Percentiles rank a stretch among this genome's conserved stretches.
Conservation (phyloP, 805 yeast genomes). For the Myxozyma geophila region DNA sequence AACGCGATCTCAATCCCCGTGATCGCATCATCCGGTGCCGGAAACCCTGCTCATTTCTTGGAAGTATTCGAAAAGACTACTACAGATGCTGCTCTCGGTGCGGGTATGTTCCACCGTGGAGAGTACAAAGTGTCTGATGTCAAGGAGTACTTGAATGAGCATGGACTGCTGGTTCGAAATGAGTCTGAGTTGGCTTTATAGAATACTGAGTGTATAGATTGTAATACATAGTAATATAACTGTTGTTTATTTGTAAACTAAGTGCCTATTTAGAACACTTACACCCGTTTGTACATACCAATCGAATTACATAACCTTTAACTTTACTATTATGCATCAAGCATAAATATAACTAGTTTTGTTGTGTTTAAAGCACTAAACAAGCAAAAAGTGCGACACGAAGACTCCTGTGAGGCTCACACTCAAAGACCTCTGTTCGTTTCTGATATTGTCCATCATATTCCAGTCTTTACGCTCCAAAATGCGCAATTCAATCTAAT, state of each 20-base stretch:
- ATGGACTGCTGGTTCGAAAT: constrained; percentile 72
- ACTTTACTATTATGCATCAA: no score
- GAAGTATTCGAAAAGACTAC: constrained; percentile 82
- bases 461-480: neutral
- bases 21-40: constrained; percentile 98
- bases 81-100: constrained; percentile 97
- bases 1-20: constrained; percentile 83
- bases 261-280: no score
- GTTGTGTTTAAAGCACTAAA: neutral
- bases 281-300: no score
- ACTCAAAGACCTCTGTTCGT: neutral
- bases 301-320: no score
- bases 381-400: neutral
- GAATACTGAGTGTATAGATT: neutral
- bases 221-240: neutral
- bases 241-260: no score
- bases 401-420: constrained; percentile 8
- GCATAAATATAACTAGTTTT: no score
- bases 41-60: constrained; percentile 85
- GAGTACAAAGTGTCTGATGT: constrained; percentile 88
- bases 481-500: constrained; percentile 2
- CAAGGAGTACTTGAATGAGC: constrained; percentile 62
- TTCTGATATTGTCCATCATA: neutral
- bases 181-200: constrained; percentile 30
- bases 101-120: constrained; percentile 97